Evolutionary conservation across 495 filamentous ascomycete genomes (phyloP), one percentile per base, ranked within the genome.

Genomic region (Endocarpon pusillum): DNA sequence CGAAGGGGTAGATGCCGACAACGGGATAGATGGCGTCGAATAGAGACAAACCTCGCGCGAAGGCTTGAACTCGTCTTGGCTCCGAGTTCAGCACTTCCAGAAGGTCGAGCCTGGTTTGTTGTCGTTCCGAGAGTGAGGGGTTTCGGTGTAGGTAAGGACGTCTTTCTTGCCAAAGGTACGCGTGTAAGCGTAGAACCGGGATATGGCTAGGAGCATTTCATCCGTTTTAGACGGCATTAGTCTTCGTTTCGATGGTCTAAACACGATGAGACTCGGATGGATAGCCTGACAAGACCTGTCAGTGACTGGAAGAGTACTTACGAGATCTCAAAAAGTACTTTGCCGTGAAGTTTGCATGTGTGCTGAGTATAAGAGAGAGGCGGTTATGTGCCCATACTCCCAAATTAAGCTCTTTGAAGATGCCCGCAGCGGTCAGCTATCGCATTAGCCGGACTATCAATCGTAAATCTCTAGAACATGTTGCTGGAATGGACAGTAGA

Each of bases 1-100:
- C 79, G 46, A 49, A 46, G 10, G 46, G 46, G 30, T 40, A 49
- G 37, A 49, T 46, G 6, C 46, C 46, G 12, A 49, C 19, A 24
- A 44, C 38, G 14, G 41, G 43, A 17, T 44, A 34, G 0, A 30
- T 32, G 16, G 22, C 20, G 28, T 47, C 44, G 22, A 42, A 38
- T 9, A 40, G 42, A 8, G 35, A 38, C 41, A 49, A 43, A 4
- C 40, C 43, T 3, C 35, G 26, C 32, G 43, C 35, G 17, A 49
- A 47, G 24, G 32, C 39, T 17, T 41, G 36, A 22, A 47, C 24
- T 7, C 46, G 38, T 19, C 35, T 19, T 20, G 41, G 43, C 11
- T 42, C 21, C 17, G 36, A 23, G 7, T 37, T 36, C 7, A 49
- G 36, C 12, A 47, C 32, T 27, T 47, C 35, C 20, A 49, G 36